phyloP scores from a whole-genome alignment of 176 grass and related monocot genomes.

The Eleusine coracana region DNA sequence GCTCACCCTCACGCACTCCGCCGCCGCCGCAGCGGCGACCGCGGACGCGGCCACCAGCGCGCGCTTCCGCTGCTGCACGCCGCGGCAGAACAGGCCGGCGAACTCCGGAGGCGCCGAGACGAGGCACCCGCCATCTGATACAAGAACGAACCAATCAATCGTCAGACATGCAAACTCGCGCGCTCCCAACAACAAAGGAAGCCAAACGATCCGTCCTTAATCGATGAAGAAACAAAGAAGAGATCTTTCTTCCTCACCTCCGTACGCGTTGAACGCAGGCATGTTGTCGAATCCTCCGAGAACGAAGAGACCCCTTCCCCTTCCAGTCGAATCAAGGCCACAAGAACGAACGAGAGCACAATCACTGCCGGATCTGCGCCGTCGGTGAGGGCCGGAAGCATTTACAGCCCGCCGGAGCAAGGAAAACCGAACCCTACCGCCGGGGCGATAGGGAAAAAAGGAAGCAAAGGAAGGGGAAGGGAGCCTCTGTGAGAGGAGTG shows the following conservation, averaged over 20 bases:
- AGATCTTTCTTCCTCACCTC: constrained; percentile 38
- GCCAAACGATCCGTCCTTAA: background rate
- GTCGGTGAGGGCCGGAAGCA: constrained; percentile 52
- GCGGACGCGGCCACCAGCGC: constrained; percentile 52
- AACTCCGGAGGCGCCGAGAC: constrained; percentile 48
- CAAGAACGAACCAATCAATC: constrained; percentile 6
- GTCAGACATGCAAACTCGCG: background rate
- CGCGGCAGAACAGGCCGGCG: constrained; percentile 43
- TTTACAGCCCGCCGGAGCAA: constrained; percentile 45
- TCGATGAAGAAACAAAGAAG: background rate
- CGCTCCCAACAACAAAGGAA: background rate
- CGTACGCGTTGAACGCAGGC: constrained; percentile 56
- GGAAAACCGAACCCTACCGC: constrained; percentile 56
- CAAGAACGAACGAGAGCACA: background rate
- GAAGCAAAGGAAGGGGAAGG: background rate
- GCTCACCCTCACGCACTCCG: constrained; percentile 39
- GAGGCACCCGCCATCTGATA: constrained; percentile 60
- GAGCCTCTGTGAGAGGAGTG: background rate
- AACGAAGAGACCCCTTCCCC: constrained; percentile 28
- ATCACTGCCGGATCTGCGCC: constrained; percentile 40
- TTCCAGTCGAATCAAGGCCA: constrained; percentile 15
- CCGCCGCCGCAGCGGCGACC: constrained; percentile 41
- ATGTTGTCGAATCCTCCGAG: constrained; percentile 43
- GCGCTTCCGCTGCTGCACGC: constrained; percentile 63
- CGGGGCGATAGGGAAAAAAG: constrained; percentile 60